phyloP scores from a whole-genome alignment of 305 asterid genomes.

The Fraxinus ornus region DNA sequence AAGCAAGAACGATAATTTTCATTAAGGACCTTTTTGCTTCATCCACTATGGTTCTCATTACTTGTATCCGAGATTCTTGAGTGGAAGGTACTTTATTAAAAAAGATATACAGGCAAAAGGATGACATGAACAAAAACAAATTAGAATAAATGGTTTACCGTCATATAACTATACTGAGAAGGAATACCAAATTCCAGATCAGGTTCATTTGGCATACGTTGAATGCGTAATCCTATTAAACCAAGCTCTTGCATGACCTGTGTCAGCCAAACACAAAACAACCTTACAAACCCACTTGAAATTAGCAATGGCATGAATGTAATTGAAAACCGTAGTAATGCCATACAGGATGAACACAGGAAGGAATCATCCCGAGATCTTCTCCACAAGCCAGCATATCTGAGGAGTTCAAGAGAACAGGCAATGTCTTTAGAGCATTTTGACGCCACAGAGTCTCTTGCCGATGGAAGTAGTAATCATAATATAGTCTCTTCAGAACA shows the following conservation, averaged over 20 bases:
- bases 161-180: conserved; percentile 86
- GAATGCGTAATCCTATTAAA: conserved; percentile 85
- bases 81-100: not conserved
- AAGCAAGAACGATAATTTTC: not conserved
- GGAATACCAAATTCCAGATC: conserved; percentile 87
- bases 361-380: conserved; percentile 94
- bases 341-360: conserved; percentile 93
- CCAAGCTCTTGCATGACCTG: conserved; percentile 99
- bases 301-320: not conserved
- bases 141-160: conserved; percentile 46
- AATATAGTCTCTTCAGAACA: conserved; percentile 71
- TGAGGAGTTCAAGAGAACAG: conserved; percentile 92
- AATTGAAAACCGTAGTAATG: conserved; percentile 15
- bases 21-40: not conserved
- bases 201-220: conserved; percentile 93
- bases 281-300: not conserved
- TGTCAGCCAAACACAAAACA: conserved; percentile 26
- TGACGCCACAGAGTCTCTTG: conserved; percentile 91
- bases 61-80: not conserved
- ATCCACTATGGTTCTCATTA: not conserved
- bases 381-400: conserved; percentile 99
- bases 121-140: not conserved
- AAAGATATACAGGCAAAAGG: not conserved
- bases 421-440: conserved; percentile 88
- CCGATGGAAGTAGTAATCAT: conserved; percentile 91